These are phyloP conservation scores for Saccharomycopsis selenospora DNA, from an alignment of 805 yeast species.

Conservation along the genomic window DNA sequence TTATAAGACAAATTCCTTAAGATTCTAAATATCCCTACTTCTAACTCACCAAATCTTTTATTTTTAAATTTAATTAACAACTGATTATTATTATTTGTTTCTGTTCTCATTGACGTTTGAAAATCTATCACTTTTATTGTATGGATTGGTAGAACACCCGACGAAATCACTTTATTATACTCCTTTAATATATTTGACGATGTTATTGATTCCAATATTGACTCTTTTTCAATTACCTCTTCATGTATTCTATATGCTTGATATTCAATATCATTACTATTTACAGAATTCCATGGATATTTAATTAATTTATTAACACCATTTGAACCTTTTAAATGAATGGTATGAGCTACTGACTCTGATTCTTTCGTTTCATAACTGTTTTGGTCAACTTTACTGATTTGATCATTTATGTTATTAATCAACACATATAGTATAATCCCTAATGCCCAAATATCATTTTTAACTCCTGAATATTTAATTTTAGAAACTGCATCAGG, in stretches of 20 bases:
- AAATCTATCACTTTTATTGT: neutral
- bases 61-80: neutral
- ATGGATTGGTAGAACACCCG: neutral
- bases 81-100: too few relatives aligned
- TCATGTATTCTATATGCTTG: constrained; percentile 15
- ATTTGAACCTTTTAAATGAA: constrained; percentile 10
- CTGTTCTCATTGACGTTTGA: neutral
- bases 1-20: neutral
- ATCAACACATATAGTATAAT: constrained; percentile 16
- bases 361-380: neutral
- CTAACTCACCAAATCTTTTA: neutral
- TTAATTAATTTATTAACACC: neutral
- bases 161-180: neutral
- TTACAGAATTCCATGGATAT: constrained; percentile 17
- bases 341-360: neutral
- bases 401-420: neutral
- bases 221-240: constrained; percentile 5
- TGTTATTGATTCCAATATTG: neutral
- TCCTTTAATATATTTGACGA: neutral
- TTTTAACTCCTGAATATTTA: constrained; percentile 11
- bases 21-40: neutral
- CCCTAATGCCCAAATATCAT: constrained; percentile 20
- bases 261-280: constrained; percentile 8
- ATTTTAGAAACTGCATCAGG: constrained; percentile 14
- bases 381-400: neutral